phyloP scores from a whole-genome alignment of 345 rosid species.

The Cardamine occulta region DNA sequence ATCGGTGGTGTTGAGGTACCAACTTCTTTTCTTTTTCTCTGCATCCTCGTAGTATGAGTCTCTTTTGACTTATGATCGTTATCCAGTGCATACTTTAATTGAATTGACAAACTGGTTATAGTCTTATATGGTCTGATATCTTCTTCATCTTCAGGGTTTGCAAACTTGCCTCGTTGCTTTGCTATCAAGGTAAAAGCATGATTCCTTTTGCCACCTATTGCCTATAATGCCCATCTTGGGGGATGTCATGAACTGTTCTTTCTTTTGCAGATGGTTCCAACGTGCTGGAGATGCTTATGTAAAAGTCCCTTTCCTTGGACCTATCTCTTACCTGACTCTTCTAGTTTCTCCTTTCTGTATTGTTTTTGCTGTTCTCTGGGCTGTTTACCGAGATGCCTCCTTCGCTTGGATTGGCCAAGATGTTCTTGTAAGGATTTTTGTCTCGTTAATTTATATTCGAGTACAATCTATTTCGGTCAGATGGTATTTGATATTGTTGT shows the following conservation, averaged over 20 bases:
- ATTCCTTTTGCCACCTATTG: slow-evolving; percentile 26
- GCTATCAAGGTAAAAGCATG: slow-evolving; percentile 65
- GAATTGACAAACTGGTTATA: neutral
- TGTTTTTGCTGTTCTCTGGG: slow-evolving; percentile 91
- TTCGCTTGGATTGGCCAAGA: slow-evolving; percentile 99
- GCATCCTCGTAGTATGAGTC: neutral
- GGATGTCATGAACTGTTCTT: slow-evolving; percentile 10
- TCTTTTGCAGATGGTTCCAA: slow-evolving; percentile 75
- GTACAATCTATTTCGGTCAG: neutral
- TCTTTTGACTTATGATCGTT: slow-evolving; percentile 8
- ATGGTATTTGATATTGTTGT: slow-evolving; percentile 24
- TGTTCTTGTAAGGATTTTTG: slow-evolving; percentile 71
- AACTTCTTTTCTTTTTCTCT: neutral
- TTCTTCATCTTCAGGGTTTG: slow-evolving; percentile 71
- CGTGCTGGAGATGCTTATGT: slow-evolving; percentile 63
- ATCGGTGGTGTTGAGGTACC: slow-evolving; percentile 97
- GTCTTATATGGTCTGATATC: slow-evolving; percentile 23
- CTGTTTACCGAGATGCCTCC: slow-evolving; percentile 61
- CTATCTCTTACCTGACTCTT: slow-evolving; percentile 81
- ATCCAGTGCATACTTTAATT: slow-evolving; percentile 6
- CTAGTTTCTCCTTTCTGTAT: slow-evolving; percentile 93
- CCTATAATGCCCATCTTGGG: slow-evolving; percentile 9
- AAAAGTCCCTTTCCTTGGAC: slow-evolving; percentile 90
- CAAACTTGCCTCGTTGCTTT: slow-evolving; percentile 97
- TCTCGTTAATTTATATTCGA: slow-evolving; percentile 11